These are phyloP conservation scores for Sequoia sempervirens DNA, from an alignment of 75 land plant genomes.

Conservation along the genomic window DNA sequence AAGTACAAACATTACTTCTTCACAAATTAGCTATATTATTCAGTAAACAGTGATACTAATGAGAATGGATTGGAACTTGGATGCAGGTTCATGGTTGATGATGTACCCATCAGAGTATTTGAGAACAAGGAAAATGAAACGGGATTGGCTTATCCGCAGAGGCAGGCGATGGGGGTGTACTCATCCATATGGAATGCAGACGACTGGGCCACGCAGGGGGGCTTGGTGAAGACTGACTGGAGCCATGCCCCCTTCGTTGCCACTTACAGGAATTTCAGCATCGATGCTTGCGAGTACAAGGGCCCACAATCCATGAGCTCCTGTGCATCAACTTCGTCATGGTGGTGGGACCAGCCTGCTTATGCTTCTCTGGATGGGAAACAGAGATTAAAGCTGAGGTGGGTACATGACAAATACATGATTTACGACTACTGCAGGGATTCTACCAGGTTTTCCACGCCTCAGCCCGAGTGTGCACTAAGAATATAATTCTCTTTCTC, in stretches of 20 bases:
- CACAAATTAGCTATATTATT: no score
- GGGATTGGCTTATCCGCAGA: constrained; percentile 27
- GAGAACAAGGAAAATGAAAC: constrained; percentile 22
- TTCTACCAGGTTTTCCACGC: constrained; percentile 22
- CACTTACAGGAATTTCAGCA: background rate
- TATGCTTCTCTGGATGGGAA: background rate
- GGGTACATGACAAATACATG: constrained; percentile 48
- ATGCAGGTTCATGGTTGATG: background rate
- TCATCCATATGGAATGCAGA: constrained; percentile 33
- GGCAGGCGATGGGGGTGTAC: constrained; percentile 26
- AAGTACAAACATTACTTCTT: background rate
- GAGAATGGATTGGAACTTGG: background rate
- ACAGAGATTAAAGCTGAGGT: background rate
- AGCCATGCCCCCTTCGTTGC: no score
- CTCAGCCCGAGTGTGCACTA: constrained; percentile 26
- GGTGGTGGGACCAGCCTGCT: background rate
- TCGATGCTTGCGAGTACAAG: constrained; percentile 23
- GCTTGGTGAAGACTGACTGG: no score
- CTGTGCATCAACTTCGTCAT: background rate
- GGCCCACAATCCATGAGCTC: background rate
- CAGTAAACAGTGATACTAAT: no score
- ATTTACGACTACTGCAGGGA: constrained; percentile 70
- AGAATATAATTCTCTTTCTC: no score
- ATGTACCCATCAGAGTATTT: constrained; percentile 14
- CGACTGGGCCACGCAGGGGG: no score